Percentiles rank a stretch among this genome's conserved stretches.
Conservation (phyloP, 805 yeast species). For the Yamadazyma laniorum region DNA sequence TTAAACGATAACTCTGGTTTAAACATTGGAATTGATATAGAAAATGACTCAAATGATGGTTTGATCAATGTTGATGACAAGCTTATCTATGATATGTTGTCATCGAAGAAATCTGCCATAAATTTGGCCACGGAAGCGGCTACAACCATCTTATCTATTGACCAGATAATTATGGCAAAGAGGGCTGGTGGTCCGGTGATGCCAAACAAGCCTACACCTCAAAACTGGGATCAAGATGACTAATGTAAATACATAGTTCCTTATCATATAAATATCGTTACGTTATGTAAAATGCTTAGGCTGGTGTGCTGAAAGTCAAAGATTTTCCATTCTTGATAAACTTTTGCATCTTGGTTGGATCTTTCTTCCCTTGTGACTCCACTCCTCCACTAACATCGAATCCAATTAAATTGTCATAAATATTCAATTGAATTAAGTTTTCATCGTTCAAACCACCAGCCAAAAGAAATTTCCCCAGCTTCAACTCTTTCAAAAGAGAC, state of each 20-base stretch:
- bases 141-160: slow-evolving; percentile 83
- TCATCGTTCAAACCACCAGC: slow-evolving; percentile 90
- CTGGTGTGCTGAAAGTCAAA: no score
- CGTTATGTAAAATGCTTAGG: neutral
- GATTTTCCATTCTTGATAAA: slow-evolving; percentile 47
- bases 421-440: slow-evolving; percentile 58
- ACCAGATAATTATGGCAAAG: slow-evolving; percentile 98
- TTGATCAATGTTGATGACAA: slow-evolving; percentile 66
- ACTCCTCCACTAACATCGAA: slow-evolving; percentile 97
- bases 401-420: slow-evolving; percentile 67
- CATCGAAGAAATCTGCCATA: slow-evolving; percentile 83
- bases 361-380: slow-evolving; percentile 76
- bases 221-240: slow-evolving; percentile 96
- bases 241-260: slow-evolving; percentile 24
- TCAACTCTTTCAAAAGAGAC: slow-evolving; percentile 42
- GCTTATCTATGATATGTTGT: slow-evolving; percentile 75
- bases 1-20: slow-evolving; percentile 32
- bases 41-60: slow-evolving; percentile 54
- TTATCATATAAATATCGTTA: neutral
- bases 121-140: slow-evolving; percentile 96
- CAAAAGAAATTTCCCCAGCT: slow-evolving; percentile 51
- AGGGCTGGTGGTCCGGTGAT: slow-evolving; percentile 97
- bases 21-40: slow-evolving; percentile 74
- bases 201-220: slow-evolving; percentile 82
- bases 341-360: slow-evolving; percentile 53